Conservation (phyloP, 2,329 filamentous ascomycete genomes). For the Scedosporium apiospermum region DNA sequence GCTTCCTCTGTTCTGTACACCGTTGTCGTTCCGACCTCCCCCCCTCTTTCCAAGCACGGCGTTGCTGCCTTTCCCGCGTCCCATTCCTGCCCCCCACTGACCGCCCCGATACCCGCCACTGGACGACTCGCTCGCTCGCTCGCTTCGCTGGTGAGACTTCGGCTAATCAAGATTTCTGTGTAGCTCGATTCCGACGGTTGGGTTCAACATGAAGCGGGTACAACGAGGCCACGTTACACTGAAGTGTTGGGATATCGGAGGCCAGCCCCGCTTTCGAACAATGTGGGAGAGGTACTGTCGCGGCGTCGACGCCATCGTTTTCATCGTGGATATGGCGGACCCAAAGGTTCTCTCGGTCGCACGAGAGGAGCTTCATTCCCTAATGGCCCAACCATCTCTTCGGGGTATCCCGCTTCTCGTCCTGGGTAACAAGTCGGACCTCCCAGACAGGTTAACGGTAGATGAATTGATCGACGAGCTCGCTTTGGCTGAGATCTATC, state of each 20-base stretch:
- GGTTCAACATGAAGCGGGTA: constrained; percentile 98
- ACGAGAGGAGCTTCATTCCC: constrained; percentile 81
- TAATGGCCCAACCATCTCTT: constrained; percentile 76
- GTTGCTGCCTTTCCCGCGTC: constrained; percentile 7
- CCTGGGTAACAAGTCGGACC: constrained; percentile 93
- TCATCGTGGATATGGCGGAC: constrained; percentile 96
- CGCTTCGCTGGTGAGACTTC: background rate
- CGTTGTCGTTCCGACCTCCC: constrained; percentile 7
- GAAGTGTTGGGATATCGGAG: constrained; percentile 98
- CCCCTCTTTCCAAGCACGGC: constrained; percentile 12
- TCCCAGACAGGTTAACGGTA: constrained; percentile 81
- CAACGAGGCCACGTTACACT: constrained; percentile 97
- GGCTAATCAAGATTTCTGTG: constrained; percentile 16
- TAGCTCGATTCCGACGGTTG: constrained; percentile 96
- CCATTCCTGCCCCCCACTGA: constrained; percentile 4
- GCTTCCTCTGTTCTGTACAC: constrained; percentile 5
- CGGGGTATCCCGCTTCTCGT: constrained; percentile 88
- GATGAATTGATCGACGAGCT: constrained; percentile 92
- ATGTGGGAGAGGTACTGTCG: constrained; percentile 99
- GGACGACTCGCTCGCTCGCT: background rate
- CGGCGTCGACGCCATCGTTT: constrained; percentile 94
- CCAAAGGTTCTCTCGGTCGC: constrained; percentile 69
- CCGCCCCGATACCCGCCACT: too few relatives aligned
- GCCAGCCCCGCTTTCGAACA: constrained; percentile 89
- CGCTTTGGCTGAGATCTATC: constrained; percentile 78